Evolutionary conservation across 208 protist species (phyloP), one percentile per base, ranked within the genome.

Genomic region (Crithidia sp.): DNA sequence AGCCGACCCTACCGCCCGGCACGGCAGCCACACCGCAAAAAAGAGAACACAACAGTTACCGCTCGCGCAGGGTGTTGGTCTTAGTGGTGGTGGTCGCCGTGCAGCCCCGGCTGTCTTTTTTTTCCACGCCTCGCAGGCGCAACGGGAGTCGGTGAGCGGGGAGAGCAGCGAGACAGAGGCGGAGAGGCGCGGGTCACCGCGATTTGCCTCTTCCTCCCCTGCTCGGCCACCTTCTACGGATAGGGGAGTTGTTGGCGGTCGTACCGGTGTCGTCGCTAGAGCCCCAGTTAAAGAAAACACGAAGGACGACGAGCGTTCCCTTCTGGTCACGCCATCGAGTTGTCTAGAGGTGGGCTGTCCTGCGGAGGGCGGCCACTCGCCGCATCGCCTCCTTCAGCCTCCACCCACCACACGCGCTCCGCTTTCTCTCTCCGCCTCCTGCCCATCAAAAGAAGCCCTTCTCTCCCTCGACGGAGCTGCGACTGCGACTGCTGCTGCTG

Each of bases 351-450:
- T 28, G 5, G 52, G 19, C 5, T 49, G 44, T 39, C 50, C n/a
- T 12, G 40, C 45, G 39, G 52, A 8, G n/a, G 54, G 47, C 3
- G 63, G 41, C n/a, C 14, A 50, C 50, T 68, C 63, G 7, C 50
- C 63, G 39, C 50, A 4, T 37, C 47, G 36, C 36, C 28, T 53
- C 36, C 41, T 10, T 37, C 54, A 70, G n/a, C 65, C 41, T 3
- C 65, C 65, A 8, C 65, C 65, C n/a, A 70, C 65, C 41, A 70
- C 65, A 2, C 53, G 65, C 4, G 52, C 52, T 5, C 65, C 65
- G 4, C 37, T 70, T 39, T 70, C 65, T 8, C 65, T 70, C 12
- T 70, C 65, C 37, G 54, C 65, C 7, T 70, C 65, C 17, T 39
- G 41, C 17, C 53, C 19, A 4, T 59, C 53, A 2, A 39, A 16